Percentiles rank a stretch among this genome's conserved stretches.
Conservation (phyloP, 2,329 filamentous ascomycete species). For the Exserohilum turcica region DNA sequence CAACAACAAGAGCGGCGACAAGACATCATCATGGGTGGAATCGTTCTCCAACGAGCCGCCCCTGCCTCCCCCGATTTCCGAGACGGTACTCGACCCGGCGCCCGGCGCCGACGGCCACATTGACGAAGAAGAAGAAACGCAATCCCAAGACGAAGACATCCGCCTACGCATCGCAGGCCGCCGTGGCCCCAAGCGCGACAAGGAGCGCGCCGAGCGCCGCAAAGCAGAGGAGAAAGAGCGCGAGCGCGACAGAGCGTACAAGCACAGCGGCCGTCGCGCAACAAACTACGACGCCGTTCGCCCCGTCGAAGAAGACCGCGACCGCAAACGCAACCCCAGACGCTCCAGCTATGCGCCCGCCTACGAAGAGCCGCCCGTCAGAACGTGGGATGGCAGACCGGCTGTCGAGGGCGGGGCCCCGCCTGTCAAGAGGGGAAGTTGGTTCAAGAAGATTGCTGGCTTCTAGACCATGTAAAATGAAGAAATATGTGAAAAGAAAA, state of each 20-base stretch:
- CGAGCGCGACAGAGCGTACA: constrained; percentile 35
- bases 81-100: constrained; percentile 54
- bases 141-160: constrained; percentile 48
- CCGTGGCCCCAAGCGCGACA: constrained; percentile 35
- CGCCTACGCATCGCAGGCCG: constrained; percentile 44
- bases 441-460: constrained; percentile 54
- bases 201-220: constrained; percentile 37
- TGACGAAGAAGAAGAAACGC: constrained; percentile 44
- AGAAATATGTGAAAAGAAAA: no score
- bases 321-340: constrained; percentile 33
- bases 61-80: constrained; percentile 51
- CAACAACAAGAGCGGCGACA: constrained; percentile 50
- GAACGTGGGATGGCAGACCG: constrained; percentile 51
- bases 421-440: constrained; percentile 50
- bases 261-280: constrained; percentile 34
- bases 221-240: constrained; percentile 34
- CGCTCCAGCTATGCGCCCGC: constrained; percentile 39
- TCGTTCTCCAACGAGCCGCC: constrained; percentile 54
- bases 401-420: constrained; percentile 32
- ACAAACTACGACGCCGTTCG: constrained; percentile 31
- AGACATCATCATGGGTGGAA: constrained; percentile 58
- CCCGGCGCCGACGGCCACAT: constrained; percentile 32
- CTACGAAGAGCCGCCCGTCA: constrained; percentile 41
- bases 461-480: constrained; percentile 19
- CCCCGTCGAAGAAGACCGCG: constrained; percentile 27